Evolutionary conservation across 2,329 filamentous ascomycete genomes (phyloP), one percentile per base, ranked within the genome.

Genomic region (Arthrobotrys conoides): DNA sequence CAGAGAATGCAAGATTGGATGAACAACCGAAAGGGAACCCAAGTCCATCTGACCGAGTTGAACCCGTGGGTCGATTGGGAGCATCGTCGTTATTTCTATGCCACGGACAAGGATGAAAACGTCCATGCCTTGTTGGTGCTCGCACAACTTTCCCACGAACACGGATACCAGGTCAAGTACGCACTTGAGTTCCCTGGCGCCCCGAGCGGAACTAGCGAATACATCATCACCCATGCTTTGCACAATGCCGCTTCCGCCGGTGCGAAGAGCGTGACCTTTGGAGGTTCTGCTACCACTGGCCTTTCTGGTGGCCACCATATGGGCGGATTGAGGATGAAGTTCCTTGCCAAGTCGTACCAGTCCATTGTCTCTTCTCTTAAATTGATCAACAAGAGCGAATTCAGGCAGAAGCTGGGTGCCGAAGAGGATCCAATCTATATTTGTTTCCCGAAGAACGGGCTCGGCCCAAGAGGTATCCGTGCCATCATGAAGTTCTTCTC

Each of bases 161-260:
- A 96, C 83, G 94, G 94, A 69, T 96, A 93, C 90, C 94, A 97
- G 86, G 91, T 97, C 83, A 97, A 97, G 86, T 97, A 96, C 87
- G 92, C 92, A n/a, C 90, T 97, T 69, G 93, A 97, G 85, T 97
- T 97, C 87, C 94, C 94, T 0, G 90, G 89, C 27, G 89, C 94
- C 0, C 92, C 94, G n/a, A 93, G 90, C 53, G 94, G 94, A 57
- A 91, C 92, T 38, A 97, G 97, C 80, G 94, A 97, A 86, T 88
- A 91, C 48, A 89, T 96, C 48, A 92, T 96, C 82, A 90, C 92
- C 44, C 88, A 91, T 83, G 89, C 91, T 0, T 87, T 96, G 77
- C 89, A 90, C 82, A 86, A 87, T 12, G 87, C 89, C 10, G 87
- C 88, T 1, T 86, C 87, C 8, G 84, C 85, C 0, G 91, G 91